Evolutionary conservation across 2,329 filamentous ascomycete species (phyloP).

Genomic region (Bipolaris cookei): DNA sequence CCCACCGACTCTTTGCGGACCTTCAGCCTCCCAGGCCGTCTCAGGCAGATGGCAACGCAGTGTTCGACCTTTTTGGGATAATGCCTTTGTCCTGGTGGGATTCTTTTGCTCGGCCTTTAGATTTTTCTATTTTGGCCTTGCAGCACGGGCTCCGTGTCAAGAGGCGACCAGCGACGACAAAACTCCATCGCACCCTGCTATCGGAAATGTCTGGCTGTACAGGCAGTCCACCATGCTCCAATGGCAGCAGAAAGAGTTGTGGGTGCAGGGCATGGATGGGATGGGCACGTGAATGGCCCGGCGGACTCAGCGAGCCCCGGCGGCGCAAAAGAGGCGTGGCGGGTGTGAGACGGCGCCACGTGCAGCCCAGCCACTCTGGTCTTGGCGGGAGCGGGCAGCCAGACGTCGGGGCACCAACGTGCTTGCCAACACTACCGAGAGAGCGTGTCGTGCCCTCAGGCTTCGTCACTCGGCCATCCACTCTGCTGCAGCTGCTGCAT

Average conservation of each 20-base stretch:
- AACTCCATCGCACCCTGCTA: neutral
- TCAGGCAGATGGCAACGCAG: neutral
- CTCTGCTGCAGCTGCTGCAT: conserved; percentile 25
- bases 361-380: conserved; percentile 22
- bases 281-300: neutral
- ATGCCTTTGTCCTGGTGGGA: neutral
- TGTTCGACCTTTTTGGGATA: neutral
- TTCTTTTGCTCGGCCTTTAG: neutral
- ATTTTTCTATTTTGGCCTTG: neutral
- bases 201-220: neutral
- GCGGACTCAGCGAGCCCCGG: neutral
- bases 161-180: conserved; percentile 9
- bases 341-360: conserved; percentile 19
- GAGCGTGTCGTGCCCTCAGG: conserved; percentile 24
- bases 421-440: conserved; percentile 20
- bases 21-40: neutral
- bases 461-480: conserved; percentile 19
- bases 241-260: neutral
- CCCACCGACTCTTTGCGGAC: neutral
- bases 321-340: neutral
- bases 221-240: neutral
- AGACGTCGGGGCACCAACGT: conserved; percentile 24
- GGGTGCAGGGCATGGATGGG: neutral
- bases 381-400: conserved; percentile 16
- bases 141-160: neutral